Percentiles rank a stretch among this genome's conserved stretches.
phyloP scores from a whole-genome alignment of 73 alveolate genomes.

The Blepharisma japonicum region DNA sequence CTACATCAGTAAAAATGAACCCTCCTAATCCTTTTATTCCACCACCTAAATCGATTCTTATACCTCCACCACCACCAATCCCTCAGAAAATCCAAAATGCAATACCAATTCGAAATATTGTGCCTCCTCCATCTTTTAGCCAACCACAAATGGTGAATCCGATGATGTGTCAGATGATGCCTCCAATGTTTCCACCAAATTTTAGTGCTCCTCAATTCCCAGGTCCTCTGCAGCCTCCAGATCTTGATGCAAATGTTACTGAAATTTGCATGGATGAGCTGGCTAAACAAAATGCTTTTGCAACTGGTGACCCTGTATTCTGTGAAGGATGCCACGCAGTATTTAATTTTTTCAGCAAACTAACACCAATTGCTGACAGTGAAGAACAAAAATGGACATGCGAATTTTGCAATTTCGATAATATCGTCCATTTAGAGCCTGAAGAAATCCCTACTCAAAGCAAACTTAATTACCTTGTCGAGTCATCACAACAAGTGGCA shows the following conservation, averaged over 20 bases:
- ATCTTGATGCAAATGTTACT: constrained; percentile 16
- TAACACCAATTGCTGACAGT: neutral
- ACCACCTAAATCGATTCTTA: no score
- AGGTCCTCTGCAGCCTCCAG: neutral
- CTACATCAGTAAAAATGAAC: neutral
- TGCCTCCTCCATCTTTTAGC: no score
- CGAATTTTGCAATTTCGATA: constrained; percentile 53
- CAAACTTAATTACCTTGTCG: constrained; percentile 48
- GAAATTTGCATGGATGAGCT: constrained; percentile 21
- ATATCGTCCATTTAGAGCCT: constrained; percentile 41
- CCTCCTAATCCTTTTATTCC: no score
- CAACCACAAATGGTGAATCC: no score
- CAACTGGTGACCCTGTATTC: constrained; percentile 28
- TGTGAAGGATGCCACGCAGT: constrained; percentile 17
- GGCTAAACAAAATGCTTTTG: constrained; percentile 5
- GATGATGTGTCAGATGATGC: no score
- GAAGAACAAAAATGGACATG: constrained; percentile 47
- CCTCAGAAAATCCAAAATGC: no score
- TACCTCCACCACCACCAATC: no score
- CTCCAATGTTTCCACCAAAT: neutral
- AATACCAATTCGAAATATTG: no score
- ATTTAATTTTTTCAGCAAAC: neutral
- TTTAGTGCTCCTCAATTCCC: neutral
- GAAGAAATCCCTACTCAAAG: constrained; percentile 61
- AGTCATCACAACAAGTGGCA: constrained; percentile 45